Percentiles rank a stretch among this genome's conserved stretches.
These are phyloP conservation scores for Trichoderma sp. DNA, from an alignment of 2,329 filamentous ascomycete species.

Conservation along the genomic window DNA sequence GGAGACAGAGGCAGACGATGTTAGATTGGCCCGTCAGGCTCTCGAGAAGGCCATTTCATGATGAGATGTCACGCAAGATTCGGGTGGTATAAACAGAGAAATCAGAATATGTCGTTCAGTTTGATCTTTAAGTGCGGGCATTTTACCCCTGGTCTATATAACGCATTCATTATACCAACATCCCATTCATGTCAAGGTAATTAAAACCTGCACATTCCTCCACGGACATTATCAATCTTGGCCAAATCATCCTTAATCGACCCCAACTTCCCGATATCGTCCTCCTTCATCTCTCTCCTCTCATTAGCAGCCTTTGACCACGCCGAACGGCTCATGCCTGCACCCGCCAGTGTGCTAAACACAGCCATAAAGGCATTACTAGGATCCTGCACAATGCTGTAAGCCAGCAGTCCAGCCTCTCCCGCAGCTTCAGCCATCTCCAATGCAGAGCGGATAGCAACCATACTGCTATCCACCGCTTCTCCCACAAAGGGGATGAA, in stretches of 20 bases:
- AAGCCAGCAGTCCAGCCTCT: constrained; percentile 25
- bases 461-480: constrained; percentile 30
- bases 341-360: constrained; percentile 23
- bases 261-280: constrained; percentile 21
- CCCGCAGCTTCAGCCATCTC: constrained; percentile 24
- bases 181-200: no score
- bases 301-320: constrained; percentile 20
- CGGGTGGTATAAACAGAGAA: no score
- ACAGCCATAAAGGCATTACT: constrained; percentile 29
- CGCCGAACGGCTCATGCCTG: constrained; percentile 16
- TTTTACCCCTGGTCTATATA: no score
- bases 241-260: constrained; percentile 21
- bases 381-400: constrained; percentile 28
- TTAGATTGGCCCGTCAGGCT: background rate
- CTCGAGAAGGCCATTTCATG: background rate
- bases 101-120: no score
- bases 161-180: no score
- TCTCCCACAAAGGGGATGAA: constrained; percentile 51
- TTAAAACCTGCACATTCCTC: constrained; percentile 3
- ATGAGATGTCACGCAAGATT: background rate
- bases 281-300: constrained; percentile 21
- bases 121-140: no score
- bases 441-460: constrained; percentile 21
- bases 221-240: constrained; percentile 15
- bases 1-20: background rate